Conservation (phyloP, 768 basidiomycete species). For the Boletus insuetus region DNA sequence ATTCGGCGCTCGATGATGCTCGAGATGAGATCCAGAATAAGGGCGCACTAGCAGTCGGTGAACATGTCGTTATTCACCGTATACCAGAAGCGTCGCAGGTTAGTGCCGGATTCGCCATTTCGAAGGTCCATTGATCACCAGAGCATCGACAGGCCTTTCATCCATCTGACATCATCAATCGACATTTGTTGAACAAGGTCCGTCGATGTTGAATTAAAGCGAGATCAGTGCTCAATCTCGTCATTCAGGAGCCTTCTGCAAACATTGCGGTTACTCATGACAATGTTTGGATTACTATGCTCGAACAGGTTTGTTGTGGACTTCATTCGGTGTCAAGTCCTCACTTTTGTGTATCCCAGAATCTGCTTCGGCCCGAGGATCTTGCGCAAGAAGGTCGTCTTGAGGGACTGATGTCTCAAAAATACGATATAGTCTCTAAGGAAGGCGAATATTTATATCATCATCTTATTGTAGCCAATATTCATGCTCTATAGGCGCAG, state of each 20-base stretch:
- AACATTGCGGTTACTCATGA: constrained; percentile 4
- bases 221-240: not conserved
- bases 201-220: not conserved
- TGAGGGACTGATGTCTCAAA: not conserved
- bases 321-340: not conserved
- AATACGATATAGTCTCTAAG: not conserved
- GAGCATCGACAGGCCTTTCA: constrained; percentile 3
- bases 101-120: not conserved
- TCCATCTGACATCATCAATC: constrained; percentile 14
- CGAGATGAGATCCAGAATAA: not conserved
- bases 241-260: not conserved
- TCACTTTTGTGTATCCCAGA: not conserved
- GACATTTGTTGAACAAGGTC: not conserved
- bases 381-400: not conserved
- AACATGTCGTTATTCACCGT: not conserved
- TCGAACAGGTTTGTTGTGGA: constrained; percentile 1
- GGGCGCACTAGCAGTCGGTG: not conserved
- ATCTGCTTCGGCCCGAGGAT: not conserved
- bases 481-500: not conserved
- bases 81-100: constrained; percentile 2
- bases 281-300: constrained; percentile 4
- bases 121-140: not conserved
- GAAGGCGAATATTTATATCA: not conserved
- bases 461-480: not conserved
- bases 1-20: not conserved